A percentile compares a stretch with the other conserved stretches of the same genome.
These are phyloP conservation scores for Ophiostoma populinum DNA, from an alignment of 2,329 filamentous ascomycete genomes.

Conservation along the genomic window DNA sequence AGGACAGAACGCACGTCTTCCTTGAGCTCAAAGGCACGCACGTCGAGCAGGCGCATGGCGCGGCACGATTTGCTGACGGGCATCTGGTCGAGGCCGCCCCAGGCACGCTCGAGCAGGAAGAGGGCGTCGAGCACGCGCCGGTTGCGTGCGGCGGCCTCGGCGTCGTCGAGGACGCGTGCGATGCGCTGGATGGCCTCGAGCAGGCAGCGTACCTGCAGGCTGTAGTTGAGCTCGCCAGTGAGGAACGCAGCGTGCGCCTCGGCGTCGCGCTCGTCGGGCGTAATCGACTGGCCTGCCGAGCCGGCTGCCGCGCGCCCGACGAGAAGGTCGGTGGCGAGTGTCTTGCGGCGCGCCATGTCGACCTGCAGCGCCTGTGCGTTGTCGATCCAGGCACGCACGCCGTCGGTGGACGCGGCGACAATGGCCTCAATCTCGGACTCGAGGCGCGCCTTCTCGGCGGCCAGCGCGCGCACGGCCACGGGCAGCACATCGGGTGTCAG, in stretches of 20 bases:
- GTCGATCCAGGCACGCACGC: slow-evolving; percentile 72
- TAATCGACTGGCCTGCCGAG: slow-evolving; percentile 22
- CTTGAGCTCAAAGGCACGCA: slow-evolving; percentile 48
- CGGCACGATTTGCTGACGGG: slow-evolving; percentile 44
- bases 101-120: slow-evolving; percentile 39
- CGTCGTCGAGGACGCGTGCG: slow-evolving; percentile 42
- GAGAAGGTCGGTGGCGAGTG: slow-evolving; percentile 66
- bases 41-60: slow-evolving; percentile 45
- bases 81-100: slow-evolving; percentile 39
- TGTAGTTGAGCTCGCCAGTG: slow-evolving; percentile 39
- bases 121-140: slow-evolving; percentile 39
- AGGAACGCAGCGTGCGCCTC: slow-evolving; percentile 40
- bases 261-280: slow-evolving; percentile 36
- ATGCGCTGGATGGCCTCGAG: slow-evolving; percentile 36
- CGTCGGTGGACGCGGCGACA: slow-evolving; percentile 58
- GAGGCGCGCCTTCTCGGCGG: slow-evolving; percentile 25
- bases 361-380: slow-evolving; percentile 72
- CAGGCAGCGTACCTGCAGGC: slow-evolving; percentile 33
- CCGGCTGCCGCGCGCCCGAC: slow-evolving; percentile 48
- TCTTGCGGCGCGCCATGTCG: slow-evolving; percentile 67
- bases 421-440: slow-evolving; percentile 54
- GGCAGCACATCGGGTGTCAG: slow-evolving; percentile 21
- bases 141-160: slow-evolving; percentile 38
- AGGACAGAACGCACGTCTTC: slow-evolving; percentile 49
- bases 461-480: slow-evolving; percentile 23